phyloP scores from a whole-genome alignment of 352 stramenopile species.

The Plasmopara halstedii region DNA sequence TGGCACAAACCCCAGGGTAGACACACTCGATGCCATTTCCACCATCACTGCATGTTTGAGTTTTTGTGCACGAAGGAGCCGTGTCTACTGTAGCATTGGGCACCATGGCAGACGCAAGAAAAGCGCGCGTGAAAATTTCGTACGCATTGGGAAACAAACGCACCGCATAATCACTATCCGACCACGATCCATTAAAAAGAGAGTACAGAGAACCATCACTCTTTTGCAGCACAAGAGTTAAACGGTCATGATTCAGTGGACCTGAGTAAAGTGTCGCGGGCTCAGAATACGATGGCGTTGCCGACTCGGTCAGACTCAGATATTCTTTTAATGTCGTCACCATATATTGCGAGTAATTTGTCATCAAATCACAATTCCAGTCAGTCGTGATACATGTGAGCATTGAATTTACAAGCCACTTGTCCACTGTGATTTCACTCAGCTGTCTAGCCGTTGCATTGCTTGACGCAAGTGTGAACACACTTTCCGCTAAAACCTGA shows the following conservation, averaged over 20 bases:
- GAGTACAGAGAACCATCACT: constrained; percentile 31
- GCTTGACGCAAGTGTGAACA: constrained; percentile 54
- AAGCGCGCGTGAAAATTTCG: constrained; percentile 67
- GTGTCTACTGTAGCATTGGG: constrained; percentile 25
- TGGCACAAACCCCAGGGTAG: constrained; percentile 58
- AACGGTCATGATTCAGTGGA: constrained; percentile 34
- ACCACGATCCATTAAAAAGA: constrained; percentile 47
- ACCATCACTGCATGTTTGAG: constrained; percentile 40
- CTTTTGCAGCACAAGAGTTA: constrained; percentile 42
- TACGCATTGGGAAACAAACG: constrained; percentile 77
- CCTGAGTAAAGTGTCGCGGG: constrained; percentile 57
- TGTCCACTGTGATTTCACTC: constrained; percentile 42
- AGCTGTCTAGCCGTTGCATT: constrained; percentile 36
- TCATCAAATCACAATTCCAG: constrained; percentile 71
- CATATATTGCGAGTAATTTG: constrained; percentile 50
- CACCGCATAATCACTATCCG: constrained; percentile 41
- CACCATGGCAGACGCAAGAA: constrained; percentile 53
- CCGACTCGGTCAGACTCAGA: constrained; percentile 28
- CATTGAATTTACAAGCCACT: constrained; percentile 44
- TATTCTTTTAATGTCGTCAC: constrained; percentile 66
- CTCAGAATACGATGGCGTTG: constrained; percentile 44
- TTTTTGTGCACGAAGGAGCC: constrained; percentile 39
- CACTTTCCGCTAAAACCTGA: constrained; percentile 62
- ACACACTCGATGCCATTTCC: constrained; percentile 65
- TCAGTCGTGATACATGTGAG: constrained; percentile 49